A percentile compares a stretch with the other conserved stretches of the same genome.
These are phyloP conservation scores for Stephania cephalantha DNA, from an alignment of 164 flowering plant genomes.

Conservation along the genomic window DNA sequence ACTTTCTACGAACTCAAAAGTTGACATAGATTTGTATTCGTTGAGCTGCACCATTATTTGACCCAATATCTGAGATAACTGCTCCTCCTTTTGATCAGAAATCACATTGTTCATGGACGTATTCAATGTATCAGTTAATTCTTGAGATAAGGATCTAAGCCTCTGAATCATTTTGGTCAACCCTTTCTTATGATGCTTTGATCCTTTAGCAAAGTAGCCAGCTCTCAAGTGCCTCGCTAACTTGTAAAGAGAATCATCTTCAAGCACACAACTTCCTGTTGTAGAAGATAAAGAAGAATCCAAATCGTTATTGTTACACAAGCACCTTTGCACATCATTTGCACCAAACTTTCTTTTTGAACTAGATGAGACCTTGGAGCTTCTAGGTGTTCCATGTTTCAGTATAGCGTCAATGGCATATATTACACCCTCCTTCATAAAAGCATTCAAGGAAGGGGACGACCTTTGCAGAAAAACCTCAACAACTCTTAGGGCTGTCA, in stretches of 20 bases:
- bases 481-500: conserved; percentile 56
- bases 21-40: conserved; percentile 65
- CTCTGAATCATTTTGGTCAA: conserved; percentile 57
- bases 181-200: conserved; percentile 35
- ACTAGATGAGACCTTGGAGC: conserved; percentile 23
- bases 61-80: conserved; percentile 33
- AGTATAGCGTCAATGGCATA: conserved; percentile 68
- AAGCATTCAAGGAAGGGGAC: conserved; percentile 45
- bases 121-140: conserved; percentile 36
- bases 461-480: conserved; percentile 54
- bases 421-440: conserved; percentile 84
- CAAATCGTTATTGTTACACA: conserved; percentile 56
- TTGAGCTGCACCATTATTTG: conserved; percentile 47
- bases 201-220: conserved; percentile 46
- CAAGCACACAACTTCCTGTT: conserved; percentile 48
- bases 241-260: conserved; percentile 43
- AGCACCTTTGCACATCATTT: conserved; percentile 41
- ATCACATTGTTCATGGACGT: conserved; percentile 17
- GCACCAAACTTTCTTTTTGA: conserved; percentile 28
- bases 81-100: conserved; percentile 37
- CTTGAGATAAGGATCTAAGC: conserved; percentile 40
- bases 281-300: conserved; percentile 29
- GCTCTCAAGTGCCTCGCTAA: conserved; percentile 52
- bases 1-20: conserved; percentile 92
- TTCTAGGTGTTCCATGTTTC: conserved; percentile 26